phyloP scores from a whole-genome alignment of 2,329 filamentous ascomycete genomes.

The Kalmusia sp. region DNA sequence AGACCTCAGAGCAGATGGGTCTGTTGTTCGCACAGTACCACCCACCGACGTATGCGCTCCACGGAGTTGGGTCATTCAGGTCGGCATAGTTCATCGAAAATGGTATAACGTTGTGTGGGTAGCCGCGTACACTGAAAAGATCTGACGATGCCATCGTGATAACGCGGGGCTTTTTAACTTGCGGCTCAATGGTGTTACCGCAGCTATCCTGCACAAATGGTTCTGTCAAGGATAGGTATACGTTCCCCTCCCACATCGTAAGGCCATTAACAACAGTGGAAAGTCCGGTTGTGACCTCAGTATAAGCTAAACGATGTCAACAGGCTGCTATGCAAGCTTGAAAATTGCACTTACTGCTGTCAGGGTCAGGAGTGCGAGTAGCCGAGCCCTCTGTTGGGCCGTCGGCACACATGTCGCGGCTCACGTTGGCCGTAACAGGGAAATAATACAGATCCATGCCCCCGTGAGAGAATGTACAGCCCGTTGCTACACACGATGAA shows the following conservation, averaged over 20 bases:
- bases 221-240: slow-evolving; percentile 21
- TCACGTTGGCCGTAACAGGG: slow-evolving; percentile 18
- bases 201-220: slow-evolving; percentile 23
- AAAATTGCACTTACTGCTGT: slow-evolving; percentile 14
- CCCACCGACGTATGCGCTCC: slow-evolving; percentile 17
- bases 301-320: slow-evolving; percentile 11
- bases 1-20: slow-evolving; percentile 13
- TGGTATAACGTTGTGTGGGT: slow-evolving; percentile 14
- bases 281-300: slow-evolving; percentile 20
- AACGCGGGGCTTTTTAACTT: slow-evolving; percentile 8
- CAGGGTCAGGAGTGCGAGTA: slow-evolving; percentile 11
- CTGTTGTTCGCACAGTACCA: slow-evolving; percentile 11
- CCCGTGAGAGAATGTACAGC: slow-evolving; percentile 20
- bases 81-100: slow-evolving; percentile 8
- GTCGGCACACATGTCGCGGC: slow-evolving; percentile 20
- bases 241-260: slow-evolving; percentile 25
- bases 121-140: slow-evolving; percentile 20
- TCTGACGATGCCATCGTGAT: slow-evolving; percentile 23
- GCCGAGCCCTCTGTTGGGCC: slow-evolving; percentile 12
- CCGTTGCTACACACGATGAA: slow-evolving; percentile 20
- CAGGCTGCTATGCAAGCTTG: not conserved
- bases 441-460: slow-evolving; percentile 23
- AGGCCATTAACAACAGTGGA: slow-evolving; percentile 22
- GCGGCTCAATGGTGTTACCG: not conserved
- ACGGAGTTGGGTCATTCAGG: slow-evolving; percentile 15